Evolutionary conservation across 2,329 filamentous ascomycete species (phyloP), one percentile per base, ranked within the genome.

Genomic region (Tympanopsis confertula): DNA sequence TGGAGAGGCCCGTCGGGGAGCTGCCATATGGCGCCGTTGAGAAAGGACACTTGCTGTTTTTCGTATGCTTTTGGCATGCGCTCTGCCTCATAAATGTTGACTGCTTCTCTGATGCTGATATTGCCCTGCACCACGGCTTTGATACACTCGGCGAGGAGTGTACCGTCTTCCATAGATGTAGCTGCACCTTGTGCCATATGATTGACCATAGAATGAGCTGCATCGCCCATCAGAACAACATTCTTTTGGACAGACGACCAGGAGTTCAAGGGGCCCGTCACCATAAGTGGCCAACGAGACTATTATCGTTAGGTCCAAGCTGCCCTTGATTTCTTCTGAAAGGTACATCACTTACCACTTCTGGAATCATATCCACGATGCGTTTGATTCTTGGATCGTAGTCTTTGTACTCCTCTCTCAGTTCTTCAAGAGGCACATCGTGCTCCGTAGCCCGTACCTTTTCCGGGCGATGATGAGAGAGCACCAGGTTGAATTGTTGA

Each of bases 401-500:
- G 32, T 58, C 57, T 37, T 58, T 54, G 41, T 63, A 68, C 14
- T 61, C 51, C 5, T 55, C 48, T 18, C 52, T 43, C 40, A 68
- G 57, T 39, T 68, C 64, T 17, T 61, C 51, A 13, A 67, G 54
- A 28, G 59, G 55, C 28, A 62, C 55, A 13, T 61, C 47, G 13
- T 56, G 50, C 14, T 60, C 51, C 2, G 52, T 50, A 13, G 55
- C 47, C 2, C 57, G 56, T 13, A 56, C 49, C 5, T 58, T 54
- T 41, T 57, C 45, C 38, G 40, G 5, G 17, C 57, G 44, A 45
- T 63, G 50, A 53, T 66, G 51, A 41, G 56, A 59, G 13, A 68
- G 51, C 4, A 68, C 64, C 50, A 68, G 56, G 42, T 67, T 67
- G 47, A 65, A 65, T 24, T 59, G 50, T 35, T 55, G 59, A 10